Evolutionary conservation across 2,329 filamentous ascomycete genomes (phyloP).

Genomic region (Cladophialophora psammophila): DNA sequence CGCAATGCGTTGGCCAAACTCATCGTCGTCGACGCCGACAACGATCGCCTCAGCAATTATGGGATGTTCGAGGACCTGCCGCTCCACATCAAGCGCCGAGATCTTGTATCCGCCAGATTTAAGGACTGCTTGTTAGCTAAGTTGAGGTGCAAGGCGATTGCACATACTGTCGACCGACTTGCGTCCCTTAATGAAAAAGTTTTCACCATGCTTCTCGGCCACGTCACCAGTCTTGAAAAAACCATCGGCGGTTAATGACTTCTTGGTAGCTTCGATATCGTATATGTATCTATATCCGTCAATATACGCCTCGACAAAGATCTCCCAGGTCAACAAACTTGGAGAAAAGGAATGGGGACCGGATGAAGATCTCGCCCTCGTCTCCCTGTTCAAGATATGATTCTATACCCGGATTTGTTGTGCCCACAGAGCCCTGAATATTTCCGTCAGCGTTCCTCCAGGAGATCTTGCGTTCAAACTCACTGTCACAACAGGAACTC

Average conservation of each 20-base stretch:
- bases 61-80: constrained; percentile 53
- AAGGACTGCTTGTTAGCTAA: no score
- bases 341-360: constrained; percentile 49
- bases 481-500: no score
- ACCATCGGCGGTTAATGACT: constrained; percentile 40
- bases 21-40: constrained; percentile 56
- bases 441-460: no score
- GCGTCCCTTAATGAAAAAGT: constrained; percentile 56
- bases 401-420: constrained; percentile 48
- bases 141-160: no score
- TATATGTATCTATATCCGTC: constrained; percentile 42
- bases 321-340: neutral
- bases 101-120: constrained; percentile 54
- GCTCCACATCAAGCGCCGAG: constrained; percentile 57
- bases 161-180: constrained; percentile 58
- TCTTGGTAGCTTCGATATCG: constrained; percentile 42
- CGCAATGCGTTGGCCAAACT: constrained; percentile 57
- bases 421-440: constrained; percentile 42
- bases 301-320: neutral
- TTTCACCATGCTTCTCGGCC: constrained; percentile 29
- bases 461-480: constrained; percentile 2
- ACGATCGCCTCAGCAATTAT: constrained; percentile 58
- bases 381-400: constrained; percentile 51
- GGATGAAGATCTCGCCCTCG: constrained; percentile 56
- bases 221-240: constrained; percentile 52